A percentile compares a stretch with the other conserved stretches of the same genome.
Conservation (phyloP, 306 rosid species). For the Quercus parvula region DNA sequence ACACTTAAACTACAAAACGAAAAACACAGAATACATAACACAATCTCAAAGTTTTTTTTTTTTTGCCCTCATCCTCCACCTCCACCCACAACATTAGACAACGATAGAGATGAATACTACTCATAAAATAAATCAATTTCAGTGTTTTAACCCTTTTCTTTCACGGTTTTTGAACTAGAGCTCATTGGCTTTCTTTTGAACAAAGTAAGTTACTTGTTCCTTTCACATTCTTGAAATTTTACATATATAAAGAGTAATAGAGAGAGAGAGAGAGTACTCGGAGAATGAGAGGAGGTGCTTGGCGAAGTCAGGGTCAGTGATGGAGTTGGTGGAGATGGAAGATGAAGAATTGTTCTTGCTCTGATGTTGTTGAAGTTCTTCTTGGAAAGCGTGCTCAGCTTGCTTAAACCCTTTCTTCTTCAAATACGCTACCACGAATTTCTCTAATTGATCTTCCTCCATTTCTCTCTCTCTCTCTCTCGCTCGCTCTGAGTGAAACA, state of each 20-base stretch:
- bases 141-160: too few species aligned
- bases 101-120: too few species aligned
- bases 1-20: background rate
- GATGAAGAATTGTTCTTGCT: conserved; percentile 37
- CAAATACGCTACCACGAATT: conserved; percentile 50
- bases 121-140: too few species aligned
- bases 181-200: too few species aligned
- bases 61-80: too few species aligned
- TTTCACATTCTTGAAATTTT: too few species aligned
- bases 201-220: too few species aligned
- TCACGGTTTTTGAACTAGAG: too few species aligned
- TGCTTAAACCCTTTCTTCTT: conserved; percentile 78
- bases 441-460: conserved; percentile 68
- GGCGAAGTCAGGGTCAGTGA: conserved; percentile 58
- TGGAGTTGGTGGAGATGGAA: conserved; percentile 31
- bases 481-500: background rate
- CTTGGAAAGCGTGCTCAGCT: conserved; percentile 66
- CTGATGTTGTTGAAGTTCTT: conserved; percentile 46
- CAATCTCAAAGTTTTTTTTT: background rate
- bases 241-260: background rate
- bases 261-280: conserved; percentile 36
- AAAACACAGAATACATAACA: background rate
- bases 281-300: conserved; percentile 57
- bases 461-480: conserved; percentile 12
- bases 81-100: too few species aligned